Evolutionary conservation across 257 asterid species (phyloP), one percentile per base, ranked within the genome.

Genomic region (Nicotiana otophora): DNA sequence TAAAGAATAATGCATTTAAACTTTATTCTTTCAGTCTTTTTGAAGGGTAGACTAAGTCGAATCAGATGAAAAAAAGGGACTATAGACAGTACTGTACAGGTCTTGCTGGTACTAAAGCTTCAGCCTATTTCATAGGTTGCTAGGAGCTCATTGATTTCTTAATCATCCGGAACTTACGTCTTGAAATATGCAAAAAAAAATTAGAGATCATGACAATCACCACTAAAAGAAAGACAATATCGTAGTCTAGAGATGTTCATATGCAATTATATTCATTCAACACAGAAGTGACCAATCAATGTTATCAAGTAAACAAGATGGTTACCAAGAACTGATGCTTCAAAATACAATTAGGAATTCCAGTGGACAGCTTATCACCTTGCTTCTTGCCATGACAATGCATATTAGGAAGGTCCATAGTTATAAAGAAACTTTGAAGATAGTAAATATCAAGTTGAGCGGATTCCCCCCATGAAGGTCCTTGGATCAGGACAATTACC

Each of bases 401-500:
- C 63, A 75, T 7, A 51, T 51, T 28, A 51, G 63, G 9, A 23
- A 51, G 63, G 63, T 75, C 46, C 46, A 51, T 26, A 51, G 80
- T 15, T 15, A 28, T 39, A 51, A 16, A 8, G 80, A 2, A 51
- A 15, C 63, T 75, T 51, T 7, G 42, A 48, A 26, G 80, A 75
- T 15, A 28, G 39, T 51, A 26, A 15, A 26, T 51, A 48, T 91
- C 88, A 92, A 69, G 62, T 87, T 46, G 92, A 90, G 70, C 81
- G 83, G 67, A 93, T 87, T 53, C 97, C 97, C 28, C 97, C 97
- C 97, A 93, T 93, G 91, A 92, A 93, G 82, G 93, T 92, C 90
- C 84, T 90, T 0, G 97, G 97, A 85, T 93, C 97, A 42, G 97
- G 97, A 92, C 97, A 93, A 76, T 76, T 87, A 34, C 97, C 97